Evolutionary conservation across 192 early-diverging fungal genomes (phyloP).

Genomic region (Backusella mclennaniae): DNA sequence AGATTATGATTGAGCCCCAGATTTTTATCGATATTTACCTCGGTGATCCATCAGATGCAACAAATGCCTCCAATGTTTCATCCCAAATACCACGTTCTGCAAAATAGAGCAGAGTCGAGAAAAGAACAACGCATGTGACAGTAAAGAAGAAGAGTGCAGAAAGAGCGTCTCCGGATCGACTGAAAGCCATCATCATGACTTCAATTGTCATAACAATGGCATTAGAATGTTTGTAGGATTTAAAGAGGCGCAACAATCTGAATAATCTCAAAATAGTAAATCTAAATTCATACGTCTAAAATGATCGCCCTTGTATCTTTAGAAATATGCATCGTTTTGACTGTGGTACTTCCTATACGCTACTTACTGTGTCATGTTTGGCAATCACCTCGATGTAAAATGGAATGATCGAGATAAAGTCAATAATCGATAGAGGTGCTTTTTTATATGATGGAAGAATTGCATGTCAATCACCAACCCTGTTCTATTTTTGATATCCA

Average conservation of each 20-base stretch:
- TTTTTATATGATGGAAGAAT: not conserved
- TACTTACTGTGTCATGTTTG: constrained; percentile 59
- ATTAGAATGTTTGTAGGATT: constrained; percentile 79
- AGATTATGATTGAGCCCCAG: not conserved
- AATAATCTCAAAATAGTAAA: constrained; percentile 82
- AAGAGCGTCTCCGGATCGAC: constrained; percentile 71
- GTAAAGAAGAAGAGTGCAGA: constrained; percentile 74
- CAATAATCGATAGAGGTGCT: constrained; percentile 68
- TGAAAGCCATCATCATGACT: constrained; percentile 78
- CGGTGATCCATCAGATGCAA: constrained; percentile 64
- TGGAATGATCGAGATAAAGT: constrained; percentile 74
- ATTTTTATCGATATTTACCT: constrained; percentile 30
- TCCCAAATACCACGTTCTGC: constrained; percentile 80
- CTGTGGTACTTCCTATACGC: not conserved
- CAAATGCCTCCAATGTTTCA: constrained; percentile 60
- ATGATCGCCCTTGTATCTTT: not conserved
- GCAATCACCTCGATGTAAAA: constrained; percentile 76
- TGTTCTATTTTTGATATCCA: not conserved
- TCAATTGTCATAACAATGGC: constrained; percentile 82
- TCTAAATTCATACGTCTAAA: constrained; percentile 69
- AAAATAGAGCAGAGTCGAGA: constrained; percentile 79
- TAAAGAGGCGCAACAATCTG: constrained; percentile 74
- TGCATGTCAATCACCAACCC: not conserved
- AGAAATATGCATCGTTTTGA: not conserved
- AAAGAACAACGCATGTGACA: constrained; percentile 67